phyloP scores from a whole-genome alignment of 805 yeast species.

The Clavispora phyllophila region DNA sequence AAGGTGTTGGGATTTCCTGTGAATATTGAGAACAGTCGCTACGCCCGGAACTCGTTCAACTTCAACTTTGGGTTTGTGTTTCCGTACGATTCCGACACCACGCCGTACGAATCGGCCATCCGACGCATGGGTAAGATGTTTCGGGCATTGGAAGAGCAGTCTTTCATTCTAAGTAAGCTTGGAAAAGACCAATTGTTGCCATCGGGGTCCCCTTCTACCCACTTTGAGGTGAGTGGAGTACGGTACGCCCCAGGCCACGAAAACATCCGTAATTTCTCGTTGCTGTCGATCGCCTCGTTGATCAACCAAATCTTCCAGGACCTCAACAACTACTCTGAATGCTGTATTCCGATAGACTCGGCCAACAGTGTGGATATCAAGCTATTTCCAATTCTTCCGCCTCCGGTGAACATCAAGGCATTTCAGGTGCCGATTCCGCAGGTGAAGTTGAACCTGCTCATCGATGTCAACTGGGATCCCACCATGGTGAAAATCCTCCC shows the following conservation, averaged over 20 bases:
- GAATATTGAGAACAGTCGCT: constrained; percentile 63
- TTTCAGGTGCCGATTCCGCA: constrained; percentile 92
- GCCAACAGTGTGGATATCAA: constrained; percentile 90
- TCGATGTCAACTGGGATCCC: constrained; percentile 96
- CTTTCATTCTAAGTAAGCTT: constrained; percentile 58
- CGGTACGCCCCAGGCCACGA: constrained; percentile 30
- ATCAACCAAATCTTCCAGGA: constrained; percentile 92
- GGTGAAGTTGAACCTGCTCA: constrained; percentile 63
- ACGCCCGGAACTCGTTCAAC: constrained; percentile 86
- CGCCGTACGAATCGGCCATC: constrained; percentile 83
- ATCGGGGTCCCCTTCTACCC: background rate
- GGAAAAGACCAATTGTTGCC: constrained; percentile 23
- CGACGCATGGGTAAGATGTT: constrained; percentile 84
- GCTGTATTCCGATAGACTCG: constrained; percentile 87
- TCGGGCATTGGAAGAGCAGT: constrained; percentile 85
- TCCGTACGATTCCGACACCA: constrained; percentile 71
- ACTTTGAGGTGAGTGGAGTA: constrained; percentile 11
- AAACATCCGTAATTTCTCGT: constrained; percentile 28
- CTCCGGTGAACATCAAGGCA: constrained; percentile 67
- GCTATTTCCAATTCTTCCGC: constrained; percentile 83
- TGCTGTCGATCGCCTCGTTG: constrained; percentile 58
- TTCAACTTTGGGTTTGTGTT: constrained; percentile 93
- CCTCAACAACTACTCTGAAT: constrained; percentile 90
- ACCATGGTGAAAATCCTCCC: constrained; percentile 88
- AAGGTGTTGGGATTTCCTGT: constrained; percentile 87